phyloP scores from a whole-genome alignment of 177 flowering plant species.

The Telopea speciosissima region DNA sequence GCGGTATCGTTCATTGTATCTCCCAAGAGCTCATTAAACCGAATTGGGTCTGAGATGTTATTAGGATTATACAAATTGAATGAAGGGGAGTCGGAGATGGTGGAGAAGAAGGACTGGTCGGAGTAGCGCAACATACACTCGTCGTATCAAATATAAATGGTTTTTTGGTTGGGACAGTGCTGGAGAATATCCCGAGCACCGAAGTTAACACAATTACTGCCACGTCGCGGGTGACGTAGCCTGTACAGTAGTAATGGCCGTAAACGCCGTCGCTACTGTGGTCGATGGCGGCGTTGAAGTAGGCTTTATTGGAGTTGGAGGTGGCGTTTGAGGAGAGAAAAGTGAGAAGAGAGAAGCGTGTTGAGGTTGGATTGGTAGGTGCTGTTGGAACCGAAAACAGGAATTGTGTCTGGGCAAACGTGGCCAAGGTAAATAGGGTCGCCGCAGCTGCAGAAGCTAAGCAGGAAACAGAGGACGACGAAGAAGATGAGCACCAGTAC shows the following conservation, averaged over 20 bases:
- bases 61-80: neutral
- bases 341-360: conserved; percentile 12
- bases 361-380: conserved; percentile 14
- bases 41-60: neutral
- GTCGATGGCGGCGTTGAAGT: conserved; percentile 4
- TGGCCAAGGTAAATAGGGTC: too few species aligned
- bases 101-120: neutral
- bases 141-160: neutral
- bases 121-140: neutral
- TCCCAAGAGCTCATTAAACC: neutral
- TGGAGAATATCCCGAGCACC: conserved; percentile 1
- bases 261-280: neutral
- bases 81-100: neutral
- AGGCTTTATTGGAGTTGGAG: neutral
- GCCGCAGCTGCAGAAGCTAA: too few species aligned
- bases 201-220: conserved; percentile 1
- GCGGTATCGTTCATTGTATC: too few species aligned
- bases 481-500: too few species aligned
- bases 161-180: neutral
- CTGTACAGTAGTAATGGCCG: conserved; percentile 12
- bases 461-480: too few species aligned
- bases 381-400: neutral
- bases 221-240: neutral
- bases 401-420: neutral
- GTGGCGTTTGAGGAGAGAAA: conserved; percentile 5